Conservation (phyloP, 139 green algal species). For the Haematococcus lacustris region DNA sequence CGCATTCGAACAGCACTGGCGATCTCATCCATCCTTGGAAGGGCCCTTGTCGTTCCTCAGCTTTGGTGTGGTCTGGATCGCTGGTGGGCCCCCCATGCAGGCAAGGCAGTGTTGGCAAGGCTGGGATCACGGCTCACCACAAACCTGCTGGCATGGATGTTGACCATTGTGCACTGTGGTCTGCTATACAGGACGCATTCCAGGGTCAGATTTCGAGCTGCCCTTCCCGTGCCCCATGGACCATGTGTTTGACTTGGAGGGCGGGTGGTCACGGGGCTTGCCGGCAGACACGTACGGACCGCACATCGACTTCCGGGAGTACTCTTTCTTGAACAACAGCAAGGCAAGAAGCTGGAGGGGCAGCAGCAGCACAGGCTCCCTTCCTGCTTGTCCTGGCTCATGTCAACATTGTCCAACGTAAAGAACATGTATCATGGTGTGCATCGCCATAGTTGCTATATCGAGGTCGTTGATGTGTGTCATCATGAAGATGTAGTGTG, state of each 20-base stretch:
- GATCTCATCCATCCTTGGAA: conserved; percentile 45
- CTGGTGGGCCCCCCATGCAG: conserved; percentile 83
- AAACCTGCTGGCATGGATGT: too few species aligned
- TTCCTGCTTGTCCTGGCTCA: too few species aligned
- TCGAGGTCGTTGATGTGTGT: too few species aligned
- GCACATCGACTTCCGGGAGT: conserved; percentile 50
- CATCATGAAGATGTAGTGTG: too few species aligned
- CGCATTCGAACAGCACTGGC: conserved; percentile 41
- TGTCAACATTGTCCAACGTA: too few species aligned
- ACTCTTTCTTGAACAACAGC: conserved; percentile 59
- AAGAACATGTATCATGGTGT: too few species aligned
- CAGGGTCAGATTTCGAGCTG: conserved; percentile 62
- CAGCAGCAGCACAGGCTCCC: too few species aligned
- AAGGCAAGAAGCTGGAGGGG: too few species aligned
- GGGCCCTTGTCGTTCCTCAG: conserved; percentile 69
- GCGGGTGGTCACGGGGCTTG: conserved; percentile 10
- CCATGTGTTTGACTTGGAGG: conserved; percentile 85
- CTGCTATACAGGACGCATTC: conserved; percentile 46
- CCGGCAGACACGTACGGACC: conserved; percentile 33
- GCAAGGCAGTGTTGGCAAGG: too few species aligned
- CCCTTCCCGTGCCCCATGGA: conserved; percentile 83
- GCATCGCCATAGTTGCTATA: too few species aligned
- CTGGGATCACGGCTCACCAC: too few species aligned
- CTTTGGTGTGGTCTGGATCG: conserved; percentile 80
- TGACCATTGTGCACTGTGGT: neutral